These are phyloP conservation scores for Trypethelium eluteriae DNA, from an alignment of 495 filamentous ascomycete genomes.

Conservation along the genomic window DNA sequence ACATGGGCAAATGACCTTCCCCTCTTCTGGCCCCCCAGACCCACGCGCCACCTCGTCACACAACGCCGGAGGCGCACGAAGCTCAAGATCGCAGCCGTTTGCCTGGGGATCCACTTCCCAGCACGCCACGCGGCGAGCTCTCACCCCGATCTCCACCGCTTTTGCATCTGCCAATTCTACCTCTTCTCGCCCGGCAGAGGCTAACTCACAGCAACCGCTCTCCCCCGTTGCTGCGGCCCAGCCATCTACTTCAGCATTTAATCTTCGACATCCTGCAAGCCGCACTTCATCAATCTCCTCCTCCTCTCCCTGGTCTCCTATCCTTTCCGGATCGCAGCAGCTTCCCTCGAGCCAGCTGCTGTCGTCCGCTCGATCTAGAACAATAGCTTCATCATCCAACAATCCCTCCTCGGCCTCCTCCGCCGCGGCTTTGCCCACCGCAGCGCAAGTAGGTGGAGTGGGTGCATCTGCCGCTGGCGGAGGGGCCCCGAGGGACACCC, in stretches of 20 bases:
- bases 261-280: slow-evolving; percentile 41
- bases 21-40: slow-evolving; percentile 55
- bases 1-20: slow-evolving; percentile 46
- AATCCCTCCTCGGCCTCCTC: slow-evolving; percentile 56
- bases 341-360: slow-evolving; percentile 45
- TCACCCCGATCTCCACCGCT: slow-evolving; percentile 56
- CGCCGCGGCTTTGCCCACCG: slow-evolving; percentile 46
- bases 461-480: slow-evolving; percentile 47
- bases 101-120: slow-evolving; percentile 55
- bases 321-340: slow-evolving; percentile 56
- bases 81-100: slow-evolving; percentile 51
- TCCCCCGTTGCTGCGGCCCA: slow-evolving; percentile 49
- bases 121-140: slow-evolving; percentile 48
- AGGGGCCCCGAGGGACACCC: slow-evolving; percentile 52
- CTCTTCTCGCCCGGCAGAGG: slow-evolving; percentile 43
- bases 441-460: slow-evolving; percentile 47
- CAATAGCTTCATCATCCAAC: slow-evolving; percentile 51
- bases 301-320: slow-evolving; percentile 46
- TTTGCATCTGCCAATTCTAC: slow-evolving; percentile 34
- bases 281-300: slow-evolving; percentile 47
- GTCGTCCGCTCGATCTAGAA: slow-evolving; percentile 52
- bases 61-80: slow-evolving; percentile 49
- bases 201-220: slow-evolving; percentile 37
- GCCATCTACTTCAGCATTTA: slow-evolving; percentile 49
- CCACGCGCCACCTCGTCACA: slow-evolving; percentile 54